phyloP scores from a whole-genome alignment of 1,284 basidiomycete species.

The Fereydounia khargensis region DNA sequence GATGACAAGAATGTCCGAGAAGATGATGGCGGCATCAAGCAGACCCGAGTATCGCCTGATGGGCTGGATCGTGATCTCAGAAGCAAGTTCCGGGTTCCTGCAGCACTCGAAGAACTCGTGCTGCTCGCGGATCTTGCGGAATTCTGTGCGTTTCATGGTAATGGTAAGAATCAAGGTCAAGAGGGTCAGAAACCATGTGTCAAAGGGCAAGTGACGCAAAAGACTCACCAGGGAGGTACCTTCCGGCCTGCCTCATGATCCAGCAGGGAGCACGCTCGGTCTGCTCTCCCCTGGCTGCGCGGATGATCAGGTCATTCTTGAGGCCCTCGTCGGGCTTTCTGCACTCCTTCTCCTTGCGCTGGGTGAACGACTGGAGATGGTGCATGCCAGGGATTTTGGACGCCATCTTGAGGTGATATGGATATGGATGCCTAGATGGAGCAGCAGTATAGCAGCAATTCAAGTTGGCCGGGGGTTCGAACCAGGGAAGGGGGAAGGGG shows the following conservation, averaged over 20 bases:
- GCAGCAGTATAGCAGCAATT: too few relatives aligned
- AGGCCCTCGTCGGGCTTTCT: slow-evolving; percentile 59
- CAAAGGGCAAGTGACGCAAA: not conserved
- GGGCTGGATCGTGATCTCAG: slow-evolving; percentile 56
- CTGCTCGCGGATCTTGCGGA: slow-evolving; percentile 51
- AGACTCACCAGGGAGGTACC: slow-evolving; percentile 83
- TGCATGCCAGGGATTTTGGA: slow-evolving; percentile 44
- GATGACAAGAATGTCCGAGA: slow-evolving; percentile 56
- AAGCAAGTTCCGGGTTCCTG: slow-evolving; percentile 50
- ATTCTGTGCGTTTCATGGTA: too few relatives aligned
- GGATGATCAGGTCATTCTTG: slow-evolving; percentile 83
- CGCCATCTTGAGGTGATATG: slow-evolving; percentile 10
- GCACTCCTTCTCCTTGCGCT: slow-evolving; percentile 33
- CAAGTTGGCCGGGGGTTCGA: too few relatives aligned
- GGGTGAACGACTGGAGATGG: slow-evolving; percentile 43
- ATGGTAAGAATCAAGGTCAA: too few relatives aligned
- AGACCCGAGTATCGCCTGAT: slow-evolving; percentile 52
- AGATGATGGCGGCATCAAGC: slow-evolving; percentile 56
- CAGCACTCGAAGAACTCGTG: slow-evolving; percentile 58
- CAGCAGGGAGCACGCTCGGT: slow-evolving; percentile 92
- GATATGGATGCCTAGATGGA: too few relatives aligned
- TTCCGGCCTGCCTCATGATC: slow-evolving; percentile 98
- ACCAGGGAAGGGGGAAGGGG: too few relatives aligned
- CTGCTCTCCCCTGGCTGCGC: slow-evolving; percentile 81
- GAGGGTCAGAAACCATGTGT: too few relatives aligned